phyloP scores from a whole-genome alignment of 768 basidiomycete species.

The Tulasnella sp. region DNA sequence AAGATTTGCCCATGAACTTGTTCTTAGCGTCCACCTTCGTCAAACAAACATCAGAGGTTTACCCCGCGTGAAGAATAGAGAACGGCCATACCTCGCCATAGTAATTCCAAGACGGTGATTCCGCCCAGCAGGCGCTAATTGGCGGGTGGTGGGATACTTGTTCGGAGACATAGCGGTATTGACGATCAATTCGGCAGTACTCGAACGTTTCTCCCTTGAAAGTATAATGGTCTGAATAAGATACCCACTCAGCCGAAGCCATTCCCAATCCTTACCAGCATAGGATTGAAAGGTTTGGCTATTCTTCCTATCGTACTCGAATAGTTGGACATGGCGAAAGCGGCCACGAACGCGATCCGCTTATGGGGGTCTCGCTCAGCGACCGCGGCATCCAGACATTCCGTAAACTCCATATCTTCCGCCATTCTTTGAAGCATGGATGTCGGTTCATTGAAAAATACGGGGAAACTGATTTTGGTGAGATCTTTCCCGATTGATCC shows the following conservation, averaged over 20 bases:
- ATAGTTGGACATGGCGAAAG: constrained; percentile 98
- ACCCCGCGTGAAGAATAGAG: not conserved
- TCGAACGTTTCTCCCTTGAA: constrained; percentile 84
- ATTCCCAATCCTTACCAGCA: constrained; percentile 50
- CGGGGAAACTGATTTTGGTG: constrained; percentile 91
- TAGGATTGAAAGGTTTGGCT: constrained; percentile 94
- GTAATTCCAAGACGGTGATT: constrained; percentile 81
- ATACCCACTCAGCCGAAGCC: not conserved
- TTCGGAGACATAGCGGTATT: constrained; percentile 89
- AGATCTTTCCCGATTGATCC: constrained; percentile 92
- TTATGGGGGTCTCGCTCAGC: constrained; percentile 63
- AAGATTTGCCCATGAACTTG: constrained; percentile 92
- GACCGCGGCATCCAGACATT: constrained; percentile 83
- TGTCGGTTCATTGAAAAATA: constrained; percentile 87
- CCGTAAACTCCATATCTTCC: constrained; percentile 96
- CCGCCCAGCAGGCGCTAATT: constrained; percentile 91
- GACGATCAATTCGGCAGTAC: constrained; percentile 74
- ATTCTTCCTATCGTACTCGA: constrained; percentile 92
- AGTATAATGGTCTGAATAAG: not conserved
- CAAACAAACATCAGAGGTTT: not conserved
- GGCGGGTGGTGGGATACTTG: constrained; percentile 98
- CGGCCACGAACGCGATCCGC: constrained; percentile 84
- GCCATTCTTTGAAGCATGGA: constrained; percentile 98
- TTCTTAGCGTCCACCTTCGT: constrained; percentile 86
- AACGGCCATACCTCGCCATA: constrained; percentile 55